Conservation (phyloP, 192 early-diverging fungal species). For the Neocallimastix lanati region DNA sequence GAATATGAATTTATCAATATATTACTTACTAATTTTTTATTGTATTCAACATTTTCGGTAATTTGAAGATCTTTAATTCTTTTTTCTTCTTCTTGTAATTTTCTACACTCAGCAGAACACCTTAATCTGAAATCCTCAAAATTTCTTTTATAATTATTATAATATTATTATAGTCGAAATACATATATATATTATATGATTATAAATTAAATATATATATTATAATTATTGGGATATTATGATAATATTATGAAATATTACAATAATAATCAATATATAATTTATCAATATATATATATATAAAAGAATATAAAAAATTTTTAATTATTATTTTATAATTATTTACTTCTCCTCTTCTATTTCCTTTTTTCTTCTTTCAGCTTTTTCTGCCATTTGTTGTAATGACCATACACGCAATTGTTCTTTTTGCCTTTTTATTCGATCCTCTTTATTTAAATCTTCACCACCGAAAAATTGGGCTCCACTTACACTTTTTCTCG, state of each 20-base stretch:
- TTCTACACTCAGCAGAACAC: not conserved
- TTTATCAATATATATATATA: too few species aligned
- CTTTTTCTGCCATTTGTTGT: constrained; percentile 21
- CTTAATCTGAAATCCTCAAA: not conserved
- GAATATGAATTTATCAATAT: too few species aligned
- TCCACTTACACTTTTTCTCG: constrained; percentile 15
- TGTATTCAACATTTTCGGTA: not conserved
- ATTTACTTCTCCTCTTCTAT: constrained; percentile 15
- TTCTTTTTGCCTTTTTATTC: constrained; percentile 19
- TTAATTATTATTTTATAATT: too few species aligned
- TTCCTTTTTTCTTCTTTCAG: constrained; percentile 9
- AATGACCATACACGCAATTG: constrained; percentile 28
- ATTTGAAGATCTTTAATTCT: not conserved
- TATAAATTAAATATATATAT: too few species aligned
- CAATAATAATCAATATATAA: too few species aligned
- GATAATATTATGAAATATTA: too few species aligned
- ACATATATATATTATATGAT: too few species aligned
- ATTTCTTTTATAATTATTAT: not conserved
- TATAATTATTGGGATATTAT: too few species aligned
- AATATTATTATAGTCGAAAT: too few species aligned
- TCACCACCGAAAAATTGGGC: constrained; percentile 35
- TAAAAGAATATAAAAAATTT: too few species aligned
- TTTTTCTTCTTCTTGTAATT: not conserved
- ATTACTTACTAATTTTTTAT: not conserved
- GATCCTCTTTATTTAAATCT: constrained; percentile 14